phyloP scores from a whole-genome alignment of 2,329 filamentous ascomycete species.

The Fusarium napiforme region DNA sequence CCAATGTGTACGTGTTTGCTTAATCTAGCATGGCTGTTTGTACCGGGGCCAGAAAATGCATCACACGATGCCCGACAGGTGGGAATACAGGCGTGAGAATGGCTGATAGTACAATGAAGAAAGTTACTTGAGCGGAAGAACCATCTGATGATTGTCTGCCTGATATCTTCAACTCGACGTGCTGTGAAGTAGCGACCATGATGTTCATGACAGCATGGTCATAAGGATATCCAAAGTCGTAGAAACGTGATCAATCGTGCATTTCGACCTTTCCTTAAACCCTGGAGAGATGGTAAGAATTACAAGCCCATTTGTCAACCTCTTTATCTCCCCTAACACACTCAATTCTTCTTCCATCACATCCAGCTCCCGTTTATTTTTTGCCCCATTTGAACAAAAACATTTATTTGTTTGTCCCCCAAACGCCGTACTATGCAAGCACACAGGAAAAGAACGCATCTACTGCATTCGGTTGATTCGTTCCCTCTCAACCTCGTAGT shows the following conservation, averaged over 20 bases:
- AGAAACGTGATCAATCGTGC: constrained; percentile 42
- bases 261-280: constrained; percentile 44
- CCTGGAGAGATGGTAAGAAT: constrained; percentile 48
- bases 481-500: constrained; percentile 98
- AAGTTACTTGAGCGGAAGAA: constrained; percentile 39
- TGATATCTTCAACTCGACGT: constrained; percentile 22
- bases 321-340: constrained; percentile 35
- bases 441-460: constrained; percentile 51
- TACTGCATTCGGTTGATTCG: constrained; percentile 60
- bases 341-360: constrained; percentile 19
- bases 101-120: constrained; percentile 20
- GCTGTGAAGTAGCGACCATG: constrained; percentile 22
- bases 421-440: constrained; percentile 58
- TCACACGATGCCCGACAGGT: constrained; percentile 23
- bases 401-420: constrained; percentile 46
- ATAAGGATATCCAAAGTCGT: constrained; percentile 34
- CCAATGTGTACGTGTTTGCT: constrained; percentile 30
- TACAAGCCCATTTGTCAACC: constrained; percentile 44
- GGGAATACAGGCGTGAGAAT: constrained; percentile 18
- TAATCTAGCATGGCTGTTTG: constrained; percentile 23
- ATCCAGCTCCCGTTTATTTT: constrained; percentile 40
- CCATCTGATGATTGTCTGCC: constrained; percentile 31
- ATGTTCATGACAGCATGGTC: constrained; percentile 36
- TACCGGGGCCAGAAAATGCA: constrained; percentile 26
- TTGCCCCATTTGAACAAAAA: constrained; percentile 46